phyloP scores from a whole-genome alignment of 805 yeast genomes.

The Yueomyces sp. region DNA sequence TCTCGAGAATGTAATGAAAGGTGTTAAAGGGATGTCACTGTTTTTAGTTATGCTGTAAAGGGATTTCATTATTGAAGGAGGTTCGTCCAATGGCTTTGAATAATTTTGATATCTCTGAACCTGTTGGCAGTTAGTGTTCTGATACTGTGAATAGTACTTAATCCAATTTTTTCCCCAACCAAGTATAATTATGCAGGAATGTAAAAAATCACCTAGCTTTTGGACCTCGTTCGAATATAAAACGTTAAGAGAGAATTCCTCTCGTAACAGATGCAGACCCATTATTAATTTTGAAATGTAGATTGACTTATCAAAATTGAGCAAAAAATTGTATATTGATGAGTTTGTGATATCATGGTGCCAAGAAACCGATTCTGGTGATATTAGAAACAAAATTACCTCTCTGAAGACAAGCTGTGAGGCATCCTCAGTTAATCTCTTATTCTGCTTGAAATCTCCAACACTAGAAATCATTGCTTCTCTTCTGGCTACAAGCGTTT shows the following conservation, averaged over 20 bases:
- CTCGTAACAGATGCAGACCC: constrained; percentile 64
- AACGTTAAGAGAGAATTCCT: constrained; percentile 53
- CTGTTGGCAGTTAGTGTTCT: not conserved
- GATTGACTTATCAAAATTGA: not conserved
- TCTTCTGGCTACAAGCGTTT: constrained; percentile 1
- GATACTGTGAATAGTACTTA: constrained; percentile 30
- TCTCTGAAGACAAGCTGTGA: too few relatives aligned
- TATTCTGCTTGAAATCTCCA: too few relatives aligned
- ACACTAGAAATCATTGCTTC: too few relatives aligned
- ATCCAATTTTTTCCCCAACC: constrained; percentile 65
- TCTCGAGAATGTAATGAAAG: constrained; percentile 54
- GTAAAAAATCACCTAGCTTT: constrained; percentile 39
- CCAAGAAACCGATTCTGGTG: too few relatives aligned
- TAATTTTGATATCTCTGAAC: too few relatives aligned
- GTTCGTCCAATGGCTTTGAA: constrained; percentile 22
- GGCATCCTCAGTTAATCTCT: too few relatives aligned
- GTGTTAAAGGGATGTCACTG: constrained; percentile 21
- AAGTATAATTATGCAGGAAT: constrained; percentile 52
- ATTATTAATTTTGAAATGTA: constrained; percentile 44
- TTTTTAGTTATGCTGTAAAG: constrained; percentile 25
- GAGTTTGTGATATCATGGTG: not conserved
- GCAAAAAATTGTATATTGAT: not conserved
- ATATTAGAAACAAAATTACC: too few relatives aligned
- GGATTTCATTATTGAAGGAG: constrained; percentile 28
- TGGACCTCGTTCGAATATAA: constrained; percentile 26